Percentiles rank a stretch among this genome's conserved stretches.
phyloP scores from a whole-genome alignment of 2,329 filamentous ascomycete species.

The Pestalotiopsis sp. region DNA sequence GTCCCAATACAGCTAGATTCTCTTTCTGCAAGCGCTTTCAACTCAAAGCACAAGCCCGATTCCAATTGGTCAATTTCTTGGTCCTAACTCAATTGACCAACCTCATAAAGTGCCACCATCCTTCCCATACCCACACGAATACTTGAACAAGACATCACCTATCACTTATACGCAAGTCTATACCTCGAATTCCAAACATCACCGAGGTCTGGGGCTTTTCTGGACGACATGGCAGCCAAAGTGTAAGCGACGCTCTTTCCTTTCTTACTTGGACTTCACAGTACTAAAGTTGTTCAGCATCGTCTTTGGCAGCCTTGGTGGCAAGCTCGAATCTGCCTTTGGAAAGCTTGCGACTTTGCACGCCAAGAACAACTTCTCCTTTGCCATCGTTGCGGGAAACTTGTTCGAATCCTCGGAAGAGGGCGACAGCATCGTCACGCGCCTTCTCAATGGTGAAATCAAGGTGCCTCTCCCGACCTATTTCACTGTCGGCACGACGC shows the following conservation, averaged over 20 bases:
- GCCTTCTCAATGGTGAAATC: slow-evolving; percentile 74
- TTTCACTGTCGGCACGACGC: slow-evolving; percentile 77
- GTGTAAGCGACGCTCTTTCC: slow-evolving; percentile 40
- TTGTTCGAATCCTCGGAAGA: slow-evolving; percentile 67
- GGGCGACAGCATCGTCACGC: slow-evolving; percentile 60
- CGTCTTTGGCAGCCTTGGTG: slow-evolving; percentile 82
- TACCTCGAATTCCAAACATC: neutral
- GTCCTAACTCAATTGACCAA: neutral
- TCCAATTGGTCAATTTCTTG: neutral
- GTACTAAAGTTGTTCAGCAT: slow-evolving; percentile 52
- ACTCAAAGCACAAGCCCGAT: neutral
- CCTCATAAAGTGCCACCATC: neutral
- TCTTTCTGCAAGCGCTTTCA: neutral
- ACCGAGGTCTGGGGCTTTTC: neutral
- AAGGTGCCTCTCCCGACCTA: slow-evolving; percentile 82
- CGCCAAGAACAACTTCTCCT: slow-evolving; percentile 83
- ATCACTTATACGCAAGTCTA: neutral
- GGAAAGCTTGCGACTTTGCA: slow-evolving; percentile 81
- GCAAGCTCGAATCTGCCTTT: slow-evolving; percentile 75
- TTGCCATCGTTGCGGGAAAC: slow-evolving; percentile 83
- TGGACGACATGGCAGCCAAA: slow-evolving; percentile 47
- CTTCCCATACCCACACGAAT: neutral
- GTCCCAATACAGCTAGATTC: neutral
- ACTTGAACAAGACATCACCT: neutral
- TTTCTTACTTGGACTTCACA: neutral